Conservation (phyloP, 2,329 filamentous ascomycete species). For the Helminthosporium solani region DNA sequence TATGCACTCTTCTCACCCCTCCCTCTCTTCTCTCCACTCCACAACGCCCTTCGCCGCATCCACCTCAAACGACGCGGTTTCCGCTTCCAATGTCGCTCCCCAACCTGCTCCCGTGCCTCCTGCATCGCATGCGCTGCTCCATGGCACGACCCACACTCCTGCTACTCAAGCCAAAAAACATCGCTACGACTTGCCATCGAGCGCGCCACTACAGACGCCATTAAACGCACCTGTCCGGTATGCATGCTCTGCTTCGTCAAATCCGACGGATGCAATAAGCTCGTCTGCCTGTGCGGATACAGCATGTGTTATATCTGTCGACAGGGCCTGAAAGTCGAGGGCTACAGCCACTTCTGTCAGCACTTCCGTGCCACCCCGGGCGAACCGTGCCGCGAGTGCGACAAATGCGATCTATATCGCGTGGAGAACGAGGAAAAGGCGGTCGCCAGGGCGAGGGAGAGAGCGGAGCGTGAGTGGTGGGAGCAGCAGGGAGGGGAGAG, state of each 20-base stretch:
- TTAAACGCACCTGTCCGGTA: slow-evolving; percentile 91
- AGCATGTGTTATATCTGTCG: slow-evolving; percentile 98
- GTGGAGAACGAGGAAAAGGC: slow-evolving; percentile 50
- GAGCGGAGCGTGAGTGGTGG: slow-evolving; percentile 50
- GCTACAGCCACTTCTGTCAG: slow-evolving; percentile 93
- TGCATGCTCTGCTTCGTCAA: slow-evolving; percentile 95
- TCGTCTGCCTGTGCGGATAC: slow-evolving; percentile 93
- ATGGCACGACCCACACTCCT: slow-evolving; percentile 87
- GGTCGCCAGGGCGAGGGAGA: slow-evolving; percentile 44
- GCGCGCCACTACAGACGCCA: slow-evolving; percentile 86
- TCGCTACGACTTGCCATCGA: slow-evolving; percentile 85
- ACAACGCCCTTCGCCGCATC: slow-evolving; percentile 64
- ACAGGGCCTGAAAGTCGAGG: slow-evolving; percentile 60
- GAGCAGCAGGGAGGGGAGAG: slow-evolving; percentile 38
- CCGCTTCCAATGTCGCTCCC: slow-evolving; percentile 74
- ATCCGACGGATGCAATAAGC: slow-evolving; percentile 90
- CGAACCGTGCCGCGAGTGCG: slow-evolving; percentile 73
- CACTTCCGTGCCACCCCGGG: slow-evolving; percentile 86
- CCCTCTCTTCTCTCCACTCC: slow-evolving; percentile 48
- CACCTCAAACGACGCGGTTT: slow-evolving; percentile 70
- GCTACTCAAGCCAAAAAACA: slow-evolving; percentile 75
- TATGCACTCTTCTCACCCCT: slow-evolving; percentile 16
- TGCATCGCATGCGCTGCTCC: slow-evolving; percentile 80
- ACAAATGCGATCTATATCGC: slow-evolving; percentile 54
- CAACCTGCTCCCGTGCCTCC: slow-evolving; percentile 67